A percentile compares a stretch with the other conserved stretches of the same genome.
Evolutionary conservation across 352 stramenopile genomes (phyloP).

Genomic region (Pythium utonaiense): DNA sequence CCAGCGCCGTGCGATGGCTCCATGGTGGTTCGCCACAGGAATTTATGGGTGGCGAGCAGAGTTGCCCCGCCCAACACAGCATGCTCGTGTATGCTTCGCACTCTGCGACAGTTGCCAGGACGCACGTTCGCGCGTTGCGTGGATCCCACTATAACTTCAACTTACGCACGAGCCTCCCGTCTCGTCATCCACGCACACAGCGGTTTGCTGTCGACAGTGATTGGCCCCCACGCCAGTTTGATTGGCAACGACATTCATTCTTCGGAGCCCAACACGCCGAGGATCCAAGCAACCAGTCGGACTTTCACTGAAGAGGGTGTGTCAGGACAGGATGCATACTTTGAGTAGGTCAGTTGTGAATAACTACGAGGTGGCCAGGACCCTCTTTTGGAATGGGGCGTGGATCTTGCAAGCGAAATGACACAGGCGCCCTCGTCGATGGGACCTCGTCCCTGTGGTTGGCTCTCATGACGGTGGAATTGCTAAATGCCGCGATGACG

Average conservation of each 20-base stretch:
- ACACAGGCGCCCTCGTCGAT: neutral
- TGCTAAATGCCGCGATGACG: too few relatives aligned
- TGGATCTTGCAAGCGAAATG: neutral
- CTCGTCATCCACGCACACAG: neutral
- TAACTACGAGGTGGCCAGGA: neutral
- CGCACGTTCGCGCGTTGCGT: neutral
- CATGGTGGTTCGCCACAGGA: too few relatives aligned
- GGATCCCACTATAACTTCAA: conserved; percentile 20
- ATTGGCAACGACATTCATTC: neutral
- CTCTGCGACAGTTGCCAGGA: neutral
- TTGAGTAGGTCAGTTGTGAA: too few relatives aligned
- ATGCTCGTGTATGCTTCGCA: too few relatives aligned
- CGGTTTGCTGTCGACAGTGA: neutral
- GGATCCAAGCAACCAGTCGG: neutral
- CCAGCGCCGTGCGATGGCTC: too few relatives aligned
- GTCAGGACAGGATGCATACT: too few relatives aligned
- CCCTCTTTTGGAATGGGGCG: neutral
- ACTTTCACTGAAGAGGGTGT: neutral
- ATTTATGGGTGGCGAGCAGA: neutral
- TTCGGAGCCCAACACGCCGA: neutral
- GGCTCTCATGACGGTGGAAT: neutral
- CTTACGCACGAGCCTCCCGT: neutral
- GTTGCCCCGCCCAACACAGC: too few relatives aligned
- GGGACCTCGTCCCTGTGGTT: neutral
- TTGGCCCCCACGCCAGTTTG: neutral